Evolutionary conservation across 1,284 basidiomycete species (phyloP), one percentile per base, ranked within the genome.

Genomic region (Phellinidium pouzarii): DNA sequence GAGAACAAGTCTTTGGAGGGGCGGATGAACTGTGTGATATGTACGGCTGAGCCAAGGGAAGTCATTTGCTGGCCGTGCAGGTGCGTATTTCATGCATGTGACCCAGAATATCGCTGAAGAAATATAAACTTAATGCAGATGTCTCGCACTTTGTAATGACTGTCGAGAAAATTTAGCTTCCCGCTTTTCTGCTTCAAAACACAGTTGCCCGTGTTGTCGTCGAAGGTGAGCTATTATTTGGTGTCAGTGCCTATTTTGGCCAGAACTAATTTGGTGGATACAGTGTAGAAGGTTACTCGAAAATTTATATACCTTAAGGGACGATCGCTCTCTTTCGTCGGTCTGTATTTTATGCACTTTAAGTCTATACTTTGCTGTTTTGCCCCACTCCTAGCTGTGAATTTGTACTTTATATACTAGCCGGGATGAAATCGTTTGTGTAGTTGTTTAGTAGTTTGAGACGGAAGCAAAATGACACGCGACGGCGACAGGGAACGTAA

Each of bases 61-160:
- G 76, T 88, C 50, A 84, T 88, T 47, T 88, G 84, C 60, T 88
- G 85, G 85, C 85, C 85, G 19, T 88, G 85, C 65, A 77, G 85
- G 82, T 83, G 59, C 60, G 82, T 34, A 3, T 34, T 14, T 71
- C 19, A 31, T 40, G 14, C 26, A 20, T 45, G 27, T 40, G 37
- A 11, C 41, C 47, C 37, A 26, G n/a, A 53, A 25, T 37, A 34
- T 45, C 20, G 23, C 48, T 52, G 38, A 38, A 40, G 4, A 38
- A 20, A 40, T 26, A 7, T n/a, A 17, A 25, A 27, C 20, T 42
- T 25, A 44, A 47, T 42, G 19, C 58, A 86, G 83, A 54, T 88
- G 85, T 61, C 71, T 88, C 23, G 77, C 84, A 1, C 71, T 88
- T 62, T 88, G 85, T 59, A 82, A 88, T 59, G 78, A 77, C 57